Conservation (phyloP, 371 early-diverging fungal species). For the Coemansia sp. region DNA sequence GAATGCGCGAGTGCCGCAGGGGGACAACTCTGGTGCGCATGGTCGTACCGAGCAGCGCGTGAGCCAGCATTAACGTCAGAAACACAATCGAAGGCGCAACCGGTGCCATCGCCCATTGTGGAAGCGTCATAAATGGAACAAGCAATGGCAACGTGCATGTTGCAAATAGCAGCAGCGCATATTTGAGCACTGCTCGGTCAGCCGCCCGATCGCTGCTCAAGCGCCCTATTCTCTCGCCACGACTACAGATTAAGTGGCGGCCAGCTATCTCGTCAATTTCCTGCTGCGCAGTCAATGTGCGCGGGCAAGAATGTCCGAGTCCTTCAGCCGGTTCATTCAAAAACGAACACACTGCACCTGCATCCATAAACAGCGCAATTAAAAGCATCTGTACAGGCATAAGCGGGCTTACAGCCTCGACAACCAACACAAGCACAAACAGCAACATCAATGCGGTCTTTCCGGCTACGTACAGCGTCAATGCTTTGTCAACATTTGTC, state of each 20-base stretch:
- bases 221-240: slow-evolving; percentile 1
- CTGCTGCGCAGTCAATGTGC: background rate
- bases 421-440: slow-evolving; percentile 21
- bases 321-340: slow-evolving; percentile 35
- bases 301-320: background rate
- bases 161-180: slow-evolving; percentile 20
- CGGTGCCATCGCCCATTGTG: slow-evolving; percentile 35
- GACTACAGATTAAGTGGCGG: background rate
- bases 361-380: slow-evolving; percentile 32
- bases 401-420: slow-evolving; percentile 33
- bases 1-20: slow-evolving; percentile 11
- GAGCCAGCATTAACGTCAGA: slow-evolving; percentile 39
- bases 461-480: slow-evolving; percentile 26
- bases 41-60: slow-evolving; percentile 31
- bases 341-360: slow-evolving; percentile 36
- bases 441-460: slow-evolving; percentile 33
- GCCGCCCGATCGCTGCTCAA: slow-evolving; percentile 19
- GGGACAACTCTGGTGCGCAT: slow-evolving; percentile 36
- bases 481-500: slow-evolving; percentile 25
- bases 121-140: slow-evolving; percentile 30
- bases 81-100: slow-evolving; percentile 43
- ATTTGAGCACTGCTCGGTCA: slow-evolving; percentile 15
- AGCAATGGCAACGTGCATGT: slow-evolving; percentile 30
- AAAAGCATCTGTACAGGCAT: slow-evolving; percentile 41
- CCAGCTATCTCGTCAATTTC: slow-evolving; percentile 3